Percentiles rank a stretch among this genome's conserved stretches.
Conservation (phyloP, 495 filamentous ascomycete genomes). For the Aspergillus nidulans region DNA sequence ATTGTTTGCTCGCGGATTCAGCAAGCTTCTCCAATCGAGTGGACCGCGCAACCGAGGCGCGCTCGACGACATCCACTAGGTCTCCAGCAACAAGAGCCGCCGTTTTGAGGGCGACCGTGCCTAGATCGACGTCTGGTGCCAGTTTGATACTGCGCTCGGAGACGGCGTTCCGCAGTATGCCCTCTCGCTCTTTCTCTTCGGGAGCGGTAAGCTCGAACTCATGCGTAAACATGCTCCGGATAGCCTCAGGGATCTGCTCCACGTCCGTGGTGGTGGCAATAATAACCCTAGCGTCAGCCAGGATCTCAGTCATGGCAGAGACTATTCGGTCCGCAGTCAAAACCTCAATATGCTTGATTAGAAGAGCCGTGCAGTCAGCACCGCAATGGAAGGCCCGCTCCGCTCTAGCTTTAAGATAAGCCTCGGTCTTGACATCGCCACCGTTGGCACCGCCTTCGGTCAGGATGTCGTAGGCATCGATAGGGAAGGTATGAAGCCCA, state of each 20-base stretch:
- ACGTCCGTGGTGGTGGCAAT: constrained; percentile 93
- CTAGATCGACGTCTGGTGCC: constrained; percentile 75
- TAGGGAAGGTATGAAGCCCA: constrained; percentile 81
- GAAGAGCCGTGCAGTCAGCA: constrained; percentile 70
- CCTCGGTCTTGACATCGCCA: constrained; percentile 89
- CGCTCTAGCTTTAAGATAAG: constrained; percentile 76
- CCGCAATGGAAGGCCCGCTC: constrained; percentile 89
- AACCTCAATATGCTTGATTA: constrained; percentile 85
- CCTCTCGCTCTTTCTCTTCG: constrained; percentile 88
- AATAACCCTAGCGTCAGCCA: constrained; percentile 68
- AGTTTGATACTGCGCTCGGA: constrained; percentile 67
- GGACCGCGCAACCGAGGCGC: constrained; percentile 70
- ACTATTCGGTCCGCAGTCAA: constrained; percentile 87
- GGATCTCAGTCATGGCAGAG: constrained; percentile 72
- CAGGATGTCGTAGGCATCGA: constrained; percentile 90
- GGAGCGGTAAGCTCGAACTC: constrained; percentile 92
- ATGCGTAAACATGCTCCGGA: constrained; percentile 88
- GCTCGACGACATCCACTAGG: constrained; percentile 87
- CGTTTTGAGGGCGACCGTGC: constrained; percentile 84
- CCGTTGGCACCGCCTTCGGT: constrained; percentile 82
- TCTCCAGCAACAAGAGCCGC: constrained; percentile 94
- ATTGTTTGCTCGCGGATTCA: constrained; percentile 32
- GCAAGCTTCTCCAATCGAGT: constrained; percentile 70
- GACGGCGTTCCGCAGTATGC: constrained; percentile 72
- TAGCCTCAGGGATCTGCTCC: constrained; percentile 85